These are phyloP conservation scores for Verruconis gallopava DNA, from an alignment of 2,329 filamentous ascomycete genomes.

Conservation along the genomic window DNA sequence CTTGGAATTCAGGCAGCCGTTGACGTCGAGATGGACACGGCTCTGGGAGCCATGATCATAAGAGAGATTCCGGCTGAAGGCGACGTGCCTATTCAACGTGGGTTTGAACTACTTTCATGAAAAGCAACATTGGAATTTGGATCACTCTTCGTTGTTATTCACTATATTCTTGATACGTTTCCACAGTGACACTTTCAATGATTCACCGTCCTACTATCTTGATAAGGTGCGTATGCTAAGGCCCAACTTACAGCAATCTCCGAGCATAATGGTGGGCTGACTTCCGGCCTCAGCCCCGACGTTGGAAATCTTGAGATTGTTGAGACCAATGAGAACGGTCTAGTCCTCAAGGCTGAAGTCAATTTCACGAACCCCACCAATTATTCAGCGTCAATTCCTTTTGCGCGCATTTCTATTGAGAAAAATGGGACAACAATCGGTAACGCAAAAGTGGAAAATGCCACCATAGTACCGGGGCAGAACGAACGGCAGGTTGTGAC, in stretches of 20 bases:
- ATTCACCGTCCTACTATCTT: too few relatives aligned
- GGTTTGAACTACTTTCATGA: conserved; percentile 40
- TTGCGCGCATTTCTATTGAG: conserved; percentile 60
- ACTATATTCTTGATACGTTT: background rate
- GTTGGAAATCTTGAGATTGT: conserved; percentile 60
- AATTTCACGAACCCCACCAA: conserved; percentile 85
- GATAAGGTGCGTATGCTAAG: conserved; percentile 21
- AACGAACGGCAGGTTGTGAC: conserved; percentile 58
- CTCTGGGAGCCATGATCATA: conserved; percentile 66
- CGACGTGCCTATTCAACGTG: conserved; percentile 84
- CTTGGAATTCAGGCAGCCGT: conserved; percentile 68
- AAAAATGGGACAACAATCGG: conserved; percentile 64
- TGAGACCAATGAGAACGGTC: conserved; percentile 56
- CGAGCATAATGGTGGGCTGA: conserved; percentile 21
- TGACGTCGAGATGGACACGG: conserved; percentile 69
- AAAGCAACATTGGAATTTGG: background rate
- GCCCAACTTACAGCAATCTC: conserved; percentile 41
- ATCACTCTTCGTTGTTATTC: background rate
- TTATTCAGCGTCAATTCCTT: conserved; percentile 74
- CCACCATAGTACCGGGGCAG: conserved; percentile 52
- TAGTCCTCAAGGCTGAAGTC: conserved; percentile 57
- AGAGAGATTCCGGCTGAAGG: conserved; percentile 75
- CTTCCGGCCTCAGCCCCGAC: conserved; percentile 39
- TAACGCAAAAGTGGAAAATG: conserved; percentile 53
- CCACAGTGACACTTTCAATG: conserved; percentile 21